Evolutionary conservation across 139 green algal species (phyloP).

Genomic region (Auxenochlorella pyrenoidosa): DNA sequence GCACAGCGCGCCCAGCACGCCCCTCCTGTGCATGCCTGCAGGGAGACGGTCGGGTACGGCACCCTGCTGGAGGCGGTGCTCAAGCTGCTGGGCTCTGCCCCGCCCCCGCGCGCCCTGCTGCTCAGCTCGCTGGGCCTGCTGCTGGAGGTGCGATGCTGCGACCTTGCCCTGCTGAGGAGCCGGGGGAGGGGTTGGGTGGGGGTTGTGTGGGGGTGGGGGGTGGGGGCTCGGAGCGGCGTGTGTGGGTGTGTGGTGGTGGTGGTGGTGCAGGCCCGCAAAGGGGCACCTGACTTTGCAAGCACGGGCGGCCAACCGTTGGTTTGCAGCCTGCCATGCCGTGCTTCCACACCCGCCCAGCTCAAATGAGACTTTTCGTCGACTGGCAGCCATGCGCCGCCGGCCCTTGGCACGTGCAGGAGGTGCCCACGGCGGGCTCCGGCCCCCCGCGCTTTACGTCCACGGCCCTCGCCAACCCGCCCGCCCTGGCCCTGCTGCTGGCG

Average conservation of each 20-base stretch:
- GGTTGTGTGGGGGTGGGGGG: too few species aligned
- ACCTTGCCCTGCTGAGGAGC: background rate
- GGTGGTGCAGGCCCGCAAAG: too few species aligned
- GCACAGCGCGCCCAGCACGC: background rate
- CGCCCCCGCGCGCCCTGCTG: constrained; percentile 31
- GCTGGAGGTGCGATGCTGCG: constrained; percentile 37
- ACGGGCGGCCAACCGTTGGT: too few species aligned
- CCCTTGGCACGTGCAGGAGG: constrained; percentile 10
- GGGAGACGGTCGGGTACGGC: constrained; percentile 41
- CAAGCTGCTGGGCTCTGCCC: background rate
- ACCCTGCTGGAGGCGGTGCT: constrained; percentile 38
- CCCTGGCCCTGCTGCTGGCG: constrained; percentile 43
- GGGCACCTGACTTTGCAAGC: too few species aligned
- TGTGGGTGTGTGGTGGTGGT: background rate
- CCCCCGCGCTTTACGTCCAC: background rate
- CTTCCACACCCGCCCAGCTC: too few species aligned
- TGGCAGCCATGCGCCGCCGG: background rate
- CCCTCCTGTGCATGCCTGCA: background rate
- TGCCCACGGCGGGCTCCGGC: background rate
- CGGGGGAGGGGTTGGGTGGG: background rate
- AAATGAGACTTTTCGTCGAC: background rate
- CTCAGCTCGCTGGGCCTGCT: constrained; percentile 36
- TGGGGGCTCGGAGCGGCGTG: background rate
- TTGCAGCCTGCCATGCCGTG: too few species aligned
- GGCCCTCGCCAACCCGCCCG: constrained; percentile 47